These are phyloP conservation scores for Fusarium ambrosium DNA, from an alignment of 2,329 filamentous ascomycete genomes.

Conservation along the genomic window DNA sequence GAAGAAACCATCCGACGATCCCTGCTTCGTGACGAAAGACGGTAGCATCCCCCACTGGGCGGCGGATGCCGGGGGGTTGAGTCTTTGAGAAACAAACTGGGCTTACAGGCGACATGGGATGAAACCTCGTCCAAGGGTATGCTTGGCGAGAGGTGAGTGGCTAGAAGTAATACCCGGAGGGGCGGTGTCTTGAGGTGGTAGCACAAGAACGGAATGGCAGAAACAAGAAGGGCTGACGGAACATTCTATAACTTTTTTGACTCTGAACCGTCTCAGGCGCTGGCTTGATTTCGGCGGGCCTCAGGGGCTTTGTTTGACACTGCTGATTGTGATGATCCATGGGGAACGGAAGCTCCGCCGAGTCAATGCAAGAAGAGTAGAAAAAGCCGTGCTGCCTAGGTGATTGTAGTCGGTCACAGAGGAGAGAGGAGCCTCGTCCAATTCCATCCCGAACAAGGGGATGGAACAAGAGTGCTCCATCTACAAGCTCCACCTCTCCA, in stretches of 20 bases:
- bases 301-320: not conserved
- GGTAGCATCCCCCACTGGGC: slow-evolving; percentile 11
- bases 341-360: not conserved
- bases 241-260: slow-evolving; percentile 7
- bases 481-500: slow-evolving; percentile 3
- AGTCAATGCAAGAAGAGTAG: slow-evolving; percentile 8
- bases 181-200: slow-evolving; percentile 8
- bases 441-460: slow-evolving; percentile 1
- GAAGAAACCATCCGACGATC: slow-evolving; percentile 35
- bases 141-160: not conserved
- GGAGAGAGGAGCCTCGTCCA: not conserved
- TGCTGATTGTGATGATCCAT: not conserved
- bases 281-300: not conserved
- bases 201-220: slow-evolving; percentile 8
- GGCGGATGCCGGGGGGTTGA: slow-evolving; percentile 4
- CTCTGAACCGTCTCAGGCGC: not conserved
- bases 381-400: not conserved
- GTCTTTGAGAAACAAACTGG: slow-evolving; percentile 19
- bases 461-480: slow-evolving; percentile 15
- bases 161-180: not conserved
- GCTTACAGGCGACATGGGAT: slow-evolving; percentile 32
- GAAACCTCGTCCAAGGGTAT: slow-evolving; percentile 20
- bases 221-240: slow-evolving; percentile 17
- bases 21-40: slow-evolving; percentile 17
- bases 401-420: not conserved